Conservation (phyloP, 257 asterid genomes). For the Ophiorrhiza pumila region DNA sequence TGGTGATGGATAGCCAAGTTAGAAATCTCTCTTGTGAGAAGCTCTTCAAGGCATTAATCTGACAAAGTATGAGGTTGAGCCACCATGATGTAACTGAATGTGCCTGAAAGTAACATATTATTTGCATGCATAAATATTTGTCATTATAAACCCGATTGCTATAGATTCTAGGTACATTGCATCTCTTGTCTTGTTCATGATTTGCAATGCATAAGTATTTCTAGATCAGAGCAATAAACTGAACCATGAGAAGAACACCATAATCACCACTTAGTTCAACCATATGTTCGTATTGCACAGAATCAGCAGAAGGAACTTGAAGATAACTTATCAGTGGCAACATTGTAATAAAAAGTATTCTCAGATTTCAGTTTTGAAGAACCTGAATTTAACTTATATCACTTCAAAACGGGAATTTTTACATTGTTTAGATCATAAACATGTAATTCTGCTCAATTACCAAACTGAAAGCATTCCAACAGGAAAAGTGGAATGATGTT, state of each 20-base stretch:
- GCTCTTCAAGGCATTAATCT: no score
- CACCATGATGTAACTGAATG: background rate
- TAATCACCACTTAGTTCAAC: background rate
- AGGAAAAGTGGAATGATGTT: no score
- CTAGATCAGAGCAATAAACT: background rate
- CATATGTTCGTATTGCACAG: background rate
- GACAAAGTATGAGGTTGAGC: background rate
- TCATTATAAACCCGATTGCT: background rate
- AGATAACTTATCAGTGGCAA: background rate
- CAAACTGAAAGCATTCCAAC: background rate
- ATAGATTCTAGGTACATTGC: no score
- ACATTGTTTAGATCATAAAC: background rate
- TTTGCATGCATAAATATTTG: background rate
- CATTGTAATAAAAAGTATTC: background rate
- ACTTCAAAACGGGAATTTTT: background rate
- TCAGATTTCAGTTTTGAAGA: background rate
- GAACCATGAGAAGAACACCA: background rate
- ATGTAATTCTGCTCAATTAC: background rate
- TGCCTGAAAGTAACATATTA: no score
- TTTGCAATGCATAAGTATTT: no score
- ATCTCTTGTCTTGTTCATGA: background rate
- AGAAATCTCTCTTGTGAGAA: no score
- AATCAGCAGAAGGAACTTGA: background rate
- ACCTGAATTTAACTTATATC: no score
- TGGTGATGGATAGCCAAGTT: background rate